Conservation (phyloP, 2,329 filamentous ascomycete species). For the Paraphoma chrysanthemicola region DNA sequence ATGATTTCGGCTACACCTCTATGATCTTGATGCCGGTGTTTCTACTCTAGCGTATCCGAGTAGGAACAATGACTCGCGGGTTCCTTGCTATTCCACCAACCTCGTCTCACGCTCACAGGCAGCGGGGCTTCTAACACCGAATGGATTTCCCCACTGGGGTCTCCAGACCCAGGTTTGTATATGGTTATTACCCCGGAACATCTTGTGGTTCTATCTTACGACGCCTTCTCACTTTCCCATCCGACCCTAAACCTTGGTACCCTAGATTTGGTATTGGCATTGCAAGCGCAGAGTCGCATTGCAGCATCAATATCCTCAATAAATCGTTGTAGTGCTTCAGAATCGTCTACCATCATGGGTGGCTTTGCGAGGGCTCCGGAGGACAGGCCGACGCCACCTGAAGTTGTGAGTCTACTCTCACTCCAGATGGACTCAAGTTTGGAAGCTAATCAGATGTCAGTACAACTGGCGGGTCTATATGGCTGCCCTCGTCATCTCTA, state of each 20-base stretch:
- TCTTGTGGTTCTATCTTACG: neutral
- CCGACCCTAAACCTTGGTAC: slow-evolving; percentile 15
- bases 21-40: no score
- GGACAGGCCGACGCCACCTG: slow-evolving; percentile 62
- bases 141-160: slow-evolving; percentile 26
- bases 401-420: slow-evolving; percentile 49
- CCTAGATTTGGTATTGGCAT: slow-evolving; percentile 29
- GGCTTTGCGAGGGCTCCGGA: slow-evolving; percentile 58
- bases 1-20: no score
- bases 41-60: slow-evolving; percentile 12
- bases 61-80: neutral
- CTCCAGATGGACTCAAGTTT: neutral
- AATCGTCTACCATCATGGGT: slow-evolving; percentile 31
- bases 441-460: slow-evolving; percentile 10
- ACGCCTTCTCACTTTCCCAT: neutral
- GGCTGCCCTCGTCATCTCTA: slow-evolving; percentile 57
- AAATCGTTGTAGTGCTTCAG: slow-evolving; percentile 2
- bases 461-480: slow-evolving; percentile 62
- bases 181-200: neutral
- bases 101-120: slow-evolving; percentile 16
- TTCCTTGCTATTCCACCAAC: slow-evolving; percentile 3
- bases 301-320: slow-evolving; percentile 3
- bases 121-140: slow-evolving; percentile 9
- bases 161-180: slow-evolving; percentile 10
- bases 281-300: neutral